Conservation (phyloP, 2,329 filamentous ascomycete species). For the Microdochium trichocladiopsis region DNA sequence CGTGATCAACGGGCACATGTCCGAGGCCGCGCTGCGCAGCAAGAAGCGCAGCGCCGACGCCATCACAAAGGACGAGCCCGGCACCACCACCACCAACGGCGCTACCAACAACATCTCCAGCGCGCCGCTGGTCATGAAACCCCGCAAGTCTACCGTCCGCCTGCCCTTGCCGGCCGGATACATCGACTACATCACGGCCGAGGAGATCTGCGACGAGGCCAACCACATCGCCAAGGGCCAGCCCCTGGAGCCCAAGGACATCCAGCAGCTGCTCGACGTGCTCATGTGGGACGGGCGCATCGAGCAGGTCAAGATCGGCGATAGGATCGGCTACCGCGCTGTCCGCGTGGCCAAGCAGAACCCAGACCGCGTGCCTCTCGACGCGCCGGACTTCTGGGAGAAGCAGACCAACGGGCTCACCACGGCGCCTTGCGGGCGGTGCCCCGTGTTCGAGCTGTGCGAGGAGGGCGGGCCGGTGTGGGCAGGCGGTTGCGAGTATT, state of each 20-base stretch:
- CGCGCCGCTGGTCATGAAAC: constrained; percentile 18
- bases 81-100: constrained; percentile 6
- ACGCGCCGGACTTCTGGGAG: constrained; percentile 24
- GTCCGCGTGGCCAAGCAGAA: constrained; percentile 37
- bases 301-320: constrained; percentile 51
- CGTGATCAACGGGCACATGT: constrained; percentile 39
- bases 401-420: constrained; percentile 65
- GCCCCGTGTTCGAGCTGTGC: constrained; percentile 89
- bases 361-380: constrained; percentile 12
- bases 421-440: constrained; percentile 83
- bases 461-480: constrained; percentile 86
- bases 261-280: constrained; percentile 81
- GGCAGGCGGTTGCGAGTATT: constrained; percentile 87
- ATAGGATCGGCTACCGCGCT: constrained; percentile 45
- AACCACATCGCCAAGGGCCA: constrained; percentile 67
- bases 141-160: constrained; percentile 23
- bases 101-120: constrained; percentile 10
- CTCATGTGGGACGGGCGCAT: constrained; percentile 83
- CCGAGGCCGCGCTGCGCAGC: constrained; percentile 28
- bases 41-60: constrained; percentile 46
- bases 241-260: constrained; percentile 63
- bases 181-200: constrained; percentile 70
- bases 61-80: constrained; percentile 28
- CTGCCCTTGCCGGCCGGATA: constrained; percentile 59
- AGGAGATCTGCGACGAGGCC: constrained; percentile 64